phyloP scores from a whole-genome alignment of 2,329 filamentous ascomycete species.

The Curvularia hawaiiensis region DNA sequence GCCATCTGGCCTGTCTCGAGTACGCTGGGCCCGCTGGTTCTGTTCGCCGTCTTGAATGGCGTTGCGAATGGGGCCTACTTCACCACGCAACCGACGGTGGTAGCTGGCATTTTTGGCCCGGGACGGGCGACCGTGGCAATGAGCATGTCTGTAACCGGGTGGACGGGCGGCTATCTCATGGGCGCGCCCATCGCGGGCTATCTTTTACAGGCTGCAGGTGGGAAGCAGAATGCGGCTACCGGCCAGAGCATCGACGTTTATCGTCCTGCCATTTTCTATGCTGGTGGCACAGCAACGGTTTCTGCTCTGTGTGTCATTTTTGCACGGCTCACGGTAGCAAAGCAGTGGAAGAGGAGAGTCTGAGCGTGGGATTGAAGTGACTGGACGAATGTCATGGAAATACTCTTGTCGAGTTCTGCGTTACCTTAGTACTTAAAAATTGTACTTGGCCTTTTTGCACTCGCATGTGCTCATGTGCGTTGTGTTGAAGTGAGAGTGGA shows the following conservation, averaged over 20 bases:
- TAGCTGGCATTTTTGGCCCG: constrained; percentile 35
- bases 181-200: constrained; percentile 37
- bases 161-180: constrained; percentile 35
- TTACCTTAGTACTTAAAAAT: too few species aligned
- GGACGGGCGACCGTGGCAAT: constrained; percentile 36
- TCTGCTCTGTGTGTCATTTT: constrained; percentile 30
- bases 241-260: constrained; percentile 29
- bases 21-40: constrained; percentile 29
- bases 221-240: constrained; percentile 12
- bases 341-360: constrained; percentile 26
- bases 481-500: too few species aligned
- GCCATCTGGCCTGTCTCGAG: constrained; percentile 40
- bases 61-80: constrained; percentile 40
- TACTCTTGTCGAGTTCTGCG: too few species aligned
- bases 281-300: constrained; percentile 31
- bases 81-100: constrained; percentile 37
- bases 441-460: too few species aligned
- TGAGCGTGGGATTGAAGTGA: background rate
- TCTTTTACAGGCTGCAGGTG: constrained; percentile 33
- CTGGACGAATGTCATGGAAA: too few species aligned
- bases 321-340: constrained; percentile 29
- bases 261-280: constrained; percentile 40
- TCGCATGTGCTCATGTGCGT: too few species aligned
- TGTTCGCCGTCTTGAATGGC: constrained; percentile 38
- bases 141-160: constrained; percentile 36